These are phyloP conservation scores for Datisca glomerata DNA, from an alignment of 306 rosid species.

Conservation along the genomic window DNA sequence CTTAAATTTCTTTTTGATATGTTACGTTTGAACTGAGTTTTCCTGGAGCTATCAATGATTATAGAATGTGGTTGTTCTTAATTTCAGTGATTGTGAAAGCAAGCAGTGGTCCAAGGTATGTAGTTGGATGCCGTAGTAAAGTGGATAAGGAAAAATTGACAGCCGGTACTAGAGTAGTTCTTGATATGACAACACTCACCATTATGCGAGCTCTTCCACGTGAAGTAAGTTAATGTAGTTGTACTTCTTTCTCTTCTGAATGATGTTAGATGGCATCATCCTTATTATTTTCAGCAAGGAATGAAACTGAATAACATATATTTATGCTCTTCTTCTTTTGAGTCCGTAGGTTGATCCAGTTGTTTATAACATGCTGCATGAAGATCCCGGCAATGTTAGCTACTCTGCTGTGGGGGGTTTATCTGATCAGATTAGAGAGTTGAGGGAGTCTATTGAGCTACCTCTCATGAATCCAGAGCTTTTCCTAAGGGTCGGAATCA, in stretches of 20 bases:
- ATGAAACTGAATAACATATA: too few species aligned
- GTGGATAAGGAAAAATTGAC: conserved; percentile 89
- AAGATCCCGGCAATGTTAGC: conserved; percentile 97
- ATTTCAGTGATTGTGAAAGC: conserved; percentile 88
- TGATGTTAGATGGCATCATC: too few species aligned
- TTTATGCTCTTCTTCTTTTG: too few species aligned
- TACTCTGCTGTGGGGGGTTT: conserved; percentile 99
- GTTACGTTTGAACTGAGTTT: too few species aligned
- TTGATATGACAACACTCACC: conserved; percentile 92
- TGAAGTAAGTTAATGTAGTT: conserved; percentile 38
- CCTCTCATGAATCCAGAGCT: conserved; percentile 99
- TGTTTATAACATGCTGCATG: conserved; percentile 94
- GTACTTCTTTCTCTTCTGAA: not conserved
- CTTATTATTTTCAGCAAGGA: too few species aligned
- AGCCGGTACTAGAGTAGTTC: conserved; percentile 88
- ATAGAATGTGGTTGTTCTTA: conserved; percentile 19
- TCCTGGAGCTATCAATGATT: conserved; percentile 3
- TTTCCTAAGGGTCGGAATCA: conserved; percentile 89
- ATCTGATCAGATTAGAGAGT: conserved; percentile 94
- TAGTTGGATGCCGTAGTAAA: conserved; percentile 93
- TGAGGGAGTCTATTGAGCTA: conserved; percentile 89
- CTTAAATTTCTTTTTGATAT: not conserved
- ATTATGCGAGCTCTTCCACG: conserved; percentile 99
- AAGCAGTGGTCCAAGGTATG: conserved; percentile 96
- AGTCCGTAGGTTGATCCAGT: conserved; percentile 80